Base-by-base conservation (phyloP, 2,329 filamentous ascomycete genomes). In the Phialemonium atrogriseum region DNA sequence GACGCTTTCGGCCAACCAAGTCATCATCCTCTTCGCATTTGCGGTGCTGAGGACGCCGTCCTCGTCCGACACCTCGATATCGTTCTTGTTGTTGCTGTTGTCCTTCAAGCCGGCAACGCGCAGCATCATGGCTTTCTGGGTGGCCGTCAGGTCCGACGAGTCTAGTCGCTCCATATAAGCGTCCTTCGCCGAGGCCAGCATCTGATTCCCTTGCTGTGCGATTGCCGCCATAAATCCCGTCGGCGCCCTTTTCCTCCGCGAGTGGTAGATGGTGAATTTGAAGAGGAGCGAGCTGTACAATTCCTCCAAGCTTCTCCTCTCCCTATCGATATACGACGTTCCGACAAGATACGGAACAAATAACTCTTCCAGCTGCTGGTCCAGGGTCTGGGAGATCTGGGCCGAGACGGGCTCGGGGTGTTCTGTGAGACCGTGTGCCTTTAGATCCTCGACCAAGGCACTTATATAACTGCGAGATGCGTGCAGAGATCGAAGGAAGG, bases 11-110 rank as follows among this genome's bases (percentile, higher is more conserved):
- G 91, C 91, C 24, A 98, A 66, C 91, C 91, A 98, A 52, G 85
- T 93, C 38, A 98, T 72, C 88, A 98, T 98, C 35, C 91, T 76
- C 60, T 96, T 96, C n/a, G 88, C 85, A 53, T 84, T 87, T n/a
- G 77, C 68, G 5, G 93, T 67, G 44, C 80, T 89, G 16, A 96
- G 64, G 35, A 77, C 69, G 20, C 91, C 91, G 49, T 98, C 89
- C 50, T 89, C 79, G 37, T 96, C 91, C 0, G 81, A 80, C 19
- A 96, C 83, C 51, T 94, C 88, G 36, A 94, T 86, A 32, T 94
- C 88, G 44, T 83, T 81, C 55, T 85, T 84, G 48, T 81, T 80
- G 34, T 77, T 77, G 41, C 73, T 77, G 39, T 80, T 79, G 30
- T 84, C 76, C 41, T 88, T 80, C 30, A 96, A 63, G 12, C 88